Base-by-base conservation (phyloP, 495 filamentous ascomycete species). In the Chaetomium fimeti region DNA sequence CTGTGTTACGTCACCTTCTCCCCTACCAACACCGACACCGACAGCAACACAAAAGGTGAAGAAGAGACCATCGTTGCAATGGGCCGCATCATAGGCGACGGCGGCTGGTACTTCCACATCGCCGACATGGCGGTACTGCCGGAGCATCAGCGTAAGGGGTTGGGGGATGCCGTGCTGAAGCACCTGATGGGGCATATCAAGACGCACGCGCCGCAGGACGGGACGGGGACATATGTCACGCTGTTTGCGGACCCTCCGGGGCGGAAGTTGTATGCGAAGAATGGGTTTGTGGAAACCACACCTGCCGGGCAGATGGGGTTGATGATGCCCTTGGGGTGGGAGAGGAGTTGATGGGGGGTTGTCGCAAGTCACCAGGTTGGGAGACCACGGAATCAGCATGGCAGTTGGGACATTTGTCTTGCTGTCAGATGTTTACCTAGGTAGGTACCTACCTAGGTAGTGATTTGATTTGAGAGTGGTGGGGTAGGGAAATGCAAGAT, bases 91-190 rank as follows among this genome's bases (percentile, higher is more conserved):
- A 74, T 83, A 58, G 77, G 81, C 25, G 83, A 85, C 68, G 81
- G 82, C 12, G 79, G 74, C n/a, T 82, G 80, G 75, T 83, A 82
- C 61, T 84, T 82, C 61, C 74, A 79, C 13, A 71, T 85, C 57
- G 77, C 77, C n/a, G 83, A 85, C 69, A 80, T 85, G 72, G 79
- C 78, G 1, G 78, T 83, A 13, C 68, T 79, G 25, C 78, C 82
- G 2, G 73, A 64, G 5, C 79, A 85, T 63, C 81, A 82, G 66
- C 72, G 77, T 29, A 77, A 78, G 48, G 83, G 83, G 6, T 68
- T 86, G 0, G 84, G 77, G 4, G 78, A 81, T 42, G 69, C 71
- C 9, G 72, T 85, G 38, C 67, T 83, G 71, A 78, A 75, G 66
- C 64, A 70, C 0, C 67, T 83, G n/a, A 66, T 82, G 36, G 64